A percentile compares a stretch with the other conserved stretches of the same genome.
These are phyloP conservation scores for Globisporangium spiculum DNA, from an alignment of 352 stramenopile genomes.

Conservation along the genomic window DNA sequence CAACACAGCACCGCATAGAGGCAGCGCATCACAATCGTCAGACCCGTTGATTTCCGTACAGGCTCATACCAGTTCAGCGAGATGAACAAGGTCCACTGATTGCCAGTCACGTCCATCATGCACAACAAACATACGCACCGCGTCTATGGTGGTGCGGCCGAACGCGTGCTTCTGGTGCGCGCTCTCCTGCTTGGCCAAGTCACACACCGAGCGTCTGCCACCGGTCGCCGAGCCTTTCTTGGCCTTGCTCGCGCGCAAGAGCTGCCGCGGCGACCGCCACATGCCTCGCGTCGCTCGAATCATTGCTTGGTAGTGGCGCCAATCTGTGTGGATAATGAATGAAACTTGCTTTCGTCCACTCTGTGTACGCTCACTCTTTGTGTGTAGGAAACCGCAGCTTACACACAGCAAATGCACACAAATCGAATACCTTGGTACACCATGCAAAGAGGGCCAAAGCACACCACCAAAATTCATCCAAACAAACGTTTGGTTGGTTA, in stretches of 20 bases:
- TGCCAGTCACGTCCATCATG: background rate
- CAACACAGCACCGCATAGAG: constrained; percentile 1
- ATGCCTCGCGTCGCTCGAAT: constrained; percentile 42
- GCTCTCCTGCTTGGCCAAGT: constrained; percentile 35
- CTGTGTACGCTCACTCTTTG: background rate
- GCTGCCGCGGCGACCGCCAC: constrained; percentile 55
- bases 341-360: background rate
- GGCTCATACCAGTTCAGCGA: background rate
- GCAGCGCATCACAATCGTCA: background rate
- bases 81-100: background rate
- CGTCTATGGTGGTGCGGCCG: constrained; percentile 36
- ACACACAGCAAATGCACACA: too few species aligned
- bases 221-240: constrained; percentile 18
- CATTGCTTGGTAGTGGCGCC: constrained; percentile 26
- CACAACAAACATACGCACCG: constrained; percentile 22
- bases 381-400: too few species aligned
- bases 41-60: background rate
- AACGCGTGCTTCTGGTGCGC: constrained; percentile 50
- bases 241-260: constrained; percentile 37
- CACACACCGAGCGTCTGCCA: constrained; percentile 3
- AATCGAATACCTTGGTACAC: too few species aligned
- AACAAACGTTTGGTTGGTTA: background rate
- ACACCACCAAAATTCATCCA: constrained; percentile 11
- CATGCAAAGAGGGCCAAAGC: too few species aligned
- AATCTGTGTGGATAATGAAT: constrained; percentile 3